These are phyloP conservation scores for Penicillium sumatraense DNA, from an alignment of 2,329 filamentous ascomycete species.

Conservation along the genomic window DNA sequence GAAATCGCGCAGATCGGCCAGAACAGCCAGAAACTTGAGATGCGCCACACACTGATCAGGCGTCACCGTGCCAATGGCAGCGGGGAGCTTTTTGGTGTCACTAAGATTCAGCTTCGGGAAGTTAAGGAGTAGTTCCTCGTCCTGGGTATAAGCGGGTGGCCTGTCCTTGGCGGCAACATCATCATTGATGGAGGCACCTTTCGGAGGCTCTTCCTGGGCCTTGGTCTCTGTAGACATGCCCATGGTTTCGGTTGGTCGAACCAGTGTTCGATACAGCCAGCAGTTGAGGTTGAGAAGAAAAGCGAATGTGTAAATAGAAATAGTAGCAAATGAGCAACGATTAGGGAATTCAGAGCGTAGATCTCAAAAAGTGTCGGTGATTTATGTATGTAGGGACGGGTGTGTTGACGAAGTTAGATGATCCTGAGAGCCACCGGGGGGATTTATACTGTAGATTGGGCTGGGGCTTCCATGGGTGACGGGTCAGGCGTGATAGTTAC, in stretches of 20 bases:
- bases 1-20: slow-evolving; percentile 69
- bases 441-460: neutral
- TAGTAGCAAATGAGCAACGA: neutral
- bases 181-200: neutral
- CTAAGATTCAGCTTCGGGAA: slow-evolving; percentile 34
- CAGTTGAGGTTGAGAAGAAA: neutral
- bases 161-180: slow-evolving; percentile 6
- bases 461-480: neutral
- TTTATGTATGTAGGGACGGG: too few relatives aligned
- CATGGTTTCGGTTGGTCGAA: slow-evolving; percentile 12
- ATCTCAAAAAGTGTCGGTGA: too few relatives aligned
- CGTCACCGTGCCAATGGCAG: slow-evolving; percentile 30
- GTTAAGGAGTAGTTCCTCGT: slow-evolving; percentile 17
- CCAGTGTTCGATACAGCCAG: neutral
- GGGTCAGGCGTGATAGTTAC: neutral
- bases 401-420: slow-evolving; percentile 1
- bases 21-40: slow-evolving; percentile 71
- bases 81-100: neutral
- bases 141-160: slow-evolving; percentile 14
- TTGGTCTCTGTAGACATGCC: slow-evolving; percentile 12
- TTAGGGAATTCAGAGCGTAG: too few relatives aligned
- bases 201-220: slow-evolving; percentile 11
- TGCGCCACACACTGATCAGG: slow-evolving; percentile 70
- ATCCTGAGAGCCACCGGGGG: neutral
- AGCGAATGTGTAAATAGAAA: neutral